Percentiles rank a stretch among this genome's conserved stretches.
Conservation (phyloP, 768 basidiomycete species). For the Russula emetica region DNA sequence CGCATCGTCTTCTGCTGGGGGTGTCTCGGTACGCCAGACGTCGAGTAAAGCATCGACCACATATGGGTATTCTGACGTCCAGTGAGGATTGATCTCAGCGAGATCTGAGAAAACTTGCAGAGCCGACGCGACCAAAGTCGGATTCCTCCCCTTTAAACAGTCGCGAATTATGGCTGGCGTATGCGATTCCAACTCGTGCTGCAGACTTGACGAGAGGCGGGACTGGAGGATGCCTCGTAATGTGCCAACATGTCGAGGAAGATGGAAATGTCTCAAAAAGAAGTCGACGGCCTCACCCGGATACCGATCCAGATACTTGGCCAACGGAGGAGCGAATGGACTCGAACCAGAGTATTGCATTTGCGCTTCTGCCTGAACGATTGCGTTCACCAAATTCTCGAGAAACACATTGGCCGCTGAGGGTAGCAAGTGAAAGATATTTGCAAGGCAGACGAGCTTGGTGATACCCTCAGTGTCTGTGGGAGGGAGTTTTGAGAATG, state of each 20-base stretch:
- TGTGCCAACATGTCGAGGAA: constrained; percentile 77
- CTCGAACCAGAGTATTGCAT: constrained; percentile 87
- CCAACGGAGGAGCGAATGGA: constrained; percentile 90
- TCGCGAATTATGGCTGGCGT: constrained; percentile 50
- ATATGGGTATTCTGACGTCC: constrained; percentile 64
- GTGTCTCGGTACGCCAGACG: constrained; percentile 60
- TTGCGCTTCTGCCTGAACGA: constrained; percentile 88
- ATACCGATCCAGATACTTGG: constrained; percentile 88
- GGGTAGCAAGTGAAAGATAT: constrained; percentile 95
- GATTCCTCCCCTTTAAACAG: constrained; percentile 49
- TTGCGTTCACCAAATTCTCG: constrained; percentile 75
- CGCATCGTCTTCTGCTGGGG: constrained; percentile 35
- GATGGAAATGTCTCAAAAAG: constrained; percentile 73
- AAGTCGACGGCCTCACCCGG: constrained; percentile 80
- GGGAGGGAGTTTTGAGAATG: constrained; percentile 73
- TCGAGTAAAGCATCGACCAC: constrained; percentile 68
- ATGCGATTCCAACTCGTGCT: constrained; percentile 61
- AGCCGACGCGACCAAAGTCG: constrained; percentile 56
- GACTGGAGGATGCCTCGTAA: constrained; percentile 79
- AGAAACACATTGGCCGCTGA: constrained; percentile 91
- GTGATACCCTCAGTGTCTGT: constrained; percentile 88
- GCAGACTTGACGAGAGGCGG: constrained; percentile 68
- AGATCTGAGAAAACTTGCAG: constrained; percentile 77
- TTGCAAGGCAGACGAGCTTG: constrained; percentile 90
- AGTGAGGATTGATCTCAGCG: constrained; percentile 56